Evolutionary conservation across 2,329 filamentous ascomycete genomes (phyloP).

Genomic region (Pseudogymnoascus sp.): DNA sequence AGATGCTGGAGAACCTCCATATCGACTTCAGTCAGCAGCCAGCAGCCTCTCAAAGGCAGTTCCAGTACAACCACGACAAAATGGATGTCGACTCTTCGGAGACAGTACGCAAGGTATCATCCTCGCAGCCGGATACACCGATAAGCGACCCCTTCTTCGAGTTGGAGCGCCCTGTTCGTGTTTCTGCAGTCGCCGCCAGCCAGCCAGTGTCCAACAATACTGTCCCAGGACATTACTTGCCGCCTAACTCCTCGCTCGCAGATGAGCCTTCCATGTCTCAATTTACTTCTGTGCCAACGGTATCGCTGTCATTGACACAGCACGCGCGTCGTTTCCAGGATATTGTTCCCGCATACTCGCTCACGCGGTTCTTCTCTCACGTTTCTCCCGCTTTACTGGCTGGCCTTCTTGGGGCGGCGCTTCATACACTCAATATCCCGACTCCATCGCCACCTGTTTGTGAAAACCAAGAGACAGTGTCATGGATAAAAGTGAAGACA

Average conservation of each 20-base stretch:
- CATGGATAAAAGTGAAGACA: constrained; percentile 61
- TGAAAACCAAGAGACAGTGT: constrained; percentile 46
- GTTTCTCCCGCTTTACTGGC: constrained; percentile 70
- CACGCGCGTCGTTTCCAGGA: constrained; percentile 82
- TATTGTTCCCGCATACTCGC: constrained; percentile 78
- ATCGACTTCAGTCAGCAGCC: constrained; percentile 77
- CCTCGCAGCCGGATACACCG: constrained; percentile 80
- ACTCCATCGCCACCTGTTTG: constrained; percentile 42
- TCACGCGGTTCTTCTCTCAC: constrained; percentile 88
- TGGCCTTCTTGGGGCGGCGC: constrained; percentile 70
- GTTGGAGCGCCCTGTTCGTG: constrained; percentile 70
- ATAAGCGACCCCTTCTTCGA: constrained; percentile 73
- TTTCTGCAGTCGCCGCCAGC: constrained; percentile 36
- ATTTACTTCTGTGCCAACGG: constrained; percentile 71
- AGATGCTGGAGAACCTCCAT: constrained; percentile 84
- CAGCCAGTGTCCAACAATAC: constrained; percentile 38
- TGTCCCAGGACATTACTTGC: not conserved
- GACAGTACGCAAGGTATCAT: constrained; percentile 52
- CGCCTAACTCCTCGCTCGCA: constrained; percentile 50
- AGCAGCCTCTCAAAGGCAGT: constrained; percentile 32
- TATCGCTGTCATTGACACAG: constrained; percentile 82
- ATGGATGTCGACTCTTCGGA: constrained; percentile 63
- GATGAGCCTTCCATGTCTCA: constrained; percentile 85
- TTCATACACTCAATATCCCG: constrained; percentile 81
- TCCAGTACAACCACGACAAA: constrained; percentile 37